These are phyloP conservation scores for Myrmaecium sp. DNA, from an alignment of 2,329 filamentous ascomycete species.

Conservation along the genomic window DNA sequence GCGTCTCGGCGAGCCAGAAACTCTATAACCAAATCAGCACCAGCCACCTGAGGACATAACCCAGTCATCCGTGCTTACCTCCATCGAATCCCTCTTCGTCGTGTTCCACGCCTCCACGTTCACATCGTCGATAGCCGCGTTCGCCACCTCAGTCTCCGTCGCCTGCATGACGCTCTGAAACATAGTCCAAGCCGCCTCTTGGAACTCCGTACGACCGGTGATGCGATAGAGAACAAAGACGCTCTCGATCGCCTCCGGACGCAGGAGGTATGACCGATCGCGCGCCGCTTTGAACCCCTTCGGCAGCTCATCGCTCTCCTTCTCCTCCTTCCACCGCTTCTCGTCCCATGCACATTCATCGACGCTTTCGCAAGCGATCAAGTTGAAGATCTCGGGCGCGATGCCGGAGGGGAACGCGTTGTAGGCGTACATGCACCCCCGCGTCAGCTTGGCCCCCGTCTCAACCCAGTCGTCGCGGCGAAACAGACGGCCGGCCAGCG, in stretches of 20 bases:
- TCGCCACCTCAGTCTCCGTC: conserved; percentile 23
- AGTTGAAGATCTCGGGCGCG: conserved; percentile 41
- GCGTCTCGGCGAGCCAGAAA: conserved; percentile 33
- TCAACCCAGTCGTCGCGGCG: conserved; percentile 33
- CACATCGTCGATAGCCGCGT: conserved; percentile 28
- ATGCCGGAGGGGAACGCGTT: conserved; percentile 37
- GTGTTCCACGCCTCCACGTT: conserved; percentile 20
- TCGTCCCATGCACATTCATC: conserved; percentile 36
- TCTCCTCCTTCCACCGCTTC: conserved; percentile 28
- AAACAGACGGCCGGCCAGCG: conserved; percentile 40
- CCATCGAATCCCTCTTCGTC: conserved; percentile 27
- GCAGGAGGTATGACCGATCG: conserved; percentile 28
- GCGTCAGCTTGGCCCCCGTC: conserved; percentile 39
- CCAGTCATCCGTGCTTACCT: conserved; percentile 8
- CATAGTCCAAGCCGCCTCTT: conserved; percentile 31
- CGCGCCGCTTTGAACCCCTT: conserved; percentile 23
- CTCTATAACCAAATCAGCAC: conserved; percentile 13
- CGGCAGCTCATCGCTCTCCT: conserved; percentile 16
- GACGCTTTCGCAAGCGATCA: conserved; percentile 29
- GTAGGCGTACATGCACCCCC: conserved; percentile 46
- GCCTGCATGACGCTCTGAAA: conserved; percentile 24
- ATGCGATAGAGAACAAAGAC: conserved; percentile 39
- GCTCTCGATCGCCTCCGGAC: conserved; percentile 42
- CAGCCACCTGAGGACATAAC: too few relatives aligned
- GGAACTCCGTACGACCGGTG: conserved; percentile 31